Evolutionary conservation across 2,329 filamentous ascomycete species (phyloP).

Genomic region (Raffaelea arxii): DNA sequence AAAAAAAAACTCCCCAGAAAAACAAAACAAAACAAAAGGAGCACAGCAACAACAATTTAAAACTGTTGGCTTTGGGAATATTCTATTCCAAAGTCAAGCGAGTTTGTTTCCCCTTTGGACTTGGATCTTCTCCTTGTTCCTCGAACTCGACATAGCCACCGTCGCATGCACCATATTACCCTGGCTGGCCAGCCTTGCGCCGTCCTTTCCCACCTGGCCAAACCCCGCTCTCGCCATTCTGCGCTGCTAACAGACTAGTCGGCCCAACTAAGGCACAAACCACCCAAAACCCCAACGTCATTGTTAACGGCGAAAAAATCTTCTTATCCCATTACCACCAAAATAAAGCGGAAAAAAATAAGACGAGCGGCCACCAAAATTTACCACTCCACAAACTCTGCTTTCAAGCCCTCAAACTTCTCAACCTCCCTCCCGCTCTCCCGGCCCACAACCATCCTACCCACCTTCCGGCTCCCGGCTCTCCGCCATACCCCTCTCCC

Average conservation of each 20-base stretch:
- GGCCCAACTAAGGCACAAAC: constrained; percentile 1
- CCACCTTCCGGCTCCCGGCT: neutral
- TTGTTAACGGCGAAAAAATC: constrained; percentile 12
- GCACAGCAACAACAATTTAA: too few relatives aligned
- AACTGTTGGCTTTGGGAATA: too few relatives aligned
- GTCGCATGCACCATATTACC: too few relatives aligned
- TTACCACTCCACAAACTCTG: constrained; percentile 4
- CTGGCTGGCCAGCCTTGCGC: too few relatives aligned
- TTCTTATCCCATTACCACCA: constrained; percentile 5
- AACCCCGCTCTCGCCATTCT: constrained; percentile 11
- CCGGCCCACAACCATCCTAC: constrained; percentile 3
- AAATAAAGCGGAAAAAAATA: constrained; percentile 6
- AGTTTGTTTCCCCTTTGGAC: too few relatives aligned
- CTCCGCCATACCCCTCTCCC: neutral
- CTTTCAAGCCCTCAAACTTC: constrained; percentile 1
- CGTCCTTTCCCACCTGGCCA: neutral
- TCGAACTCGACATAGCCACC: too few relatives aligned
- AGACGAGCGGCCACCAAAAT: constrained; percentile 5
- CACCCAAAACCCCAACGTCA: constrained; percentile 11
- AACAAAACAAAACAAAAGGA: too few relatives aligned
- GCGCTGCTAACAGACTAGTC: constrained; percentile 8
- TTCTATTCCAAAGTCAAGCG: too few relatives aligned
- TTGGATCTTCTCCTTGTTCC: too few relatives aligned
- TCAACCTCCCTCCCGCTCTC: constrained; percentile 10
- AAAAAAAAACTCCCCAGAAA: too few relatives aligned